Evolutionary conservation across 2,329 filamentous ascomycete species (phyloP), one percentile per base, ranked within the genome.

Genomic region (Ophiostoma quercus): DNA sequence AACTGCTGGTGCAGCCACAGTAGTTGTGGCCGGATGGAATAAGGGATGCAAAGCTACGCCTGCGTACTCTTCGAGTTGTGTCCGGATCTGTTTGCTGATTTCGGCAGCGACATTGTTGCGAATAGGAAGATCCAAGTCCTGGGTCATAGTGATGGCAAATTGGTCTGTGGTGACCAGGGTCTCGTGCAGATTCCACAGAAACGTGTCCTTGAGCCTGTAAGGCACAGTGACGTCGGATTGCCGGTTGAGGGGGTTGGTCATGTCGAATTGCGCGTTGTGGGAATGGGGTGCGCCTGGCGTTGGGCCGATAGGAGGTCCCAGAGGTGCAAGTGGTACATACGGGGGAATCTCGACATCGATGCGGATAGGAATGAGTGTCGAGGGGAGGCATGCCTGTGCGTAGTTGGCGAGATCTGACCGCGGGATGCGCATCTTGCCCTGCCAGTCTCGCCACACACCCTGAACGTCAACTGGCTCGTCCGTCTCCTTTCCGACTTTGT

Each of bases 151-250:
- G 75, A 91, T 87, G n/a, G 95, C 95, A 77, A 98, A 99, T 76
- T 96, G 91, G 77, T 99, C 95, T 0, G 95, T 96, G 0, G 95
- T 99, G 68, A 94, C 91, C 71, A 97, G 83, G 0, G 92, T 91
- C 81, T 99, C 95, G 79, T 98, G 94, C 16, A 99, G 84, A 76
- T 99, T 99, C 95, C 95, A 99, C 68, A 97, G 81, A 76, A 99
- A 98, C n/a, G 92, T 90, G 75, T 99, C 95, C 76, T 96, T 93
- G 70, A 99, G 84, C 73, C 95, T 88, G 79, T 93, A 97, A 2
- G 92, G 90, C 0, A 93, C 88, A 16, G 93, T 93, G 72, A 87
- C 80, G 72, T 97, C 94, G 69, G 90, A 90, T 69, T 86, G 84
- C 75, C 90, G 89, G 80, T 96, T 97, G 70, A 93, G 88, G 16